Evolutionary conservation across 1,284 basidiomycete species (phyloP).

Genomic region (Ceratobasidium sp.): DNA sequence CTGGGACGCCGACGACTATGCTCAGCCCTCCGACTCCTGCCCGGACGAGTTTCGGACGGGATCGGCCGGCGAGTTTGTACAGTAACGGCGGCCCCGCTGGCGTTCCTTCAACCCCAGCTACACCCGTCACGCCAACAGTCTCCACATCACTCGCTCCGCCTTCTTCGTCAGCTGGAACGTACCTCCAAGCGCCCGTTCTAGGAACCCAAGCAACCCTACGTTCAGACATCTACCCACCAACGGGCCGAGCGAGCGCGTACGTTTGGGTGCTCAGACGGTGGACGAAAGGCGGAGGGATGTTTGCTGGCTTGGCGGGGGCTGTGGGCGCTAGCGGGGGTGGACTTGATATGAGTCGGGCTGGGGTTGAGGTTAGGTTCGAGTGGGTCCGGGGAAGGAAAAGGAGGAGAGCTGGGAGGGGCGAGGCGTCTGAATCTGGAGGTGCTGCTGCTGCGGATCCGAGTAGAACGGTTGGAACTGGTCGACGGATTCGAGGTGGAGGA

Average conservation of each 20-base stretch:
- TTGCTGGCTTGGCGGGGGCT: slow-evolving; percentile 49
- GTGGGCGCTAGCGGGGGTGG: slow-evolving; percentile 54
- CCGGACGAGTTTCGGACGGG: slow-evolving; percentile 23
- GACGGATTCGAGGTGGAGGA: slow-evolving; percentile 5
- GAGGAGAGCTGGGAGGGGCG: slow-evolving; percentile 17
- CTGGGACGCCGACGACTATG: not conserved
- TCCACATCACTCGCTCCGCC: slow-evolving; percentile 44
- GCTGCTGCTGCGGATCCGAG: not conserved
- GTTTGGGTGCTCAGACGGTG: slow-evolving; percentile 86
- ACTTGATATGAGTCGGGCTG: slow-evolving; percentile 50
- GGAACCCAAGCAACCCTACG: slow-evolving; percentile 72
- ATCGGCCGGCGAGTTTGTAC: slow-evolving; percentile 26
- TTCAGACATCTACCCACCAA: slow-evolving; percentile 57
- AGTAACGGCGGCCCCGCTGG: not conserved
- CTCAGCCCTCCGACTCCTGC: slow-evolving; percentile 42
- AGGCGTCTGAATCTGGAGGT: not conserved
- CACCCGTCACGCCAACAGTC: slow-evolving; percentile 29
- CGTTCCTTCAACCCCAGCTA: not conserved
- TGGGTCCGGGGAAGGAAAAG: slow-evolving; percentile 71
- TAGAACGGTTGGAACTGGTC: slow-evolving; percentile 25
- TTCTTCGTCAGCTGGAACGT: slow-evolving; percentile 49
- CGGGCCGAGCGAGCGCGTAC: slow-evolving; percentile 70
- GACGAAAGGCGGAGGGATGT: slow-evolving; percentile 66
- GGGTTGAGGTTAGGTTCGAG: slow-evolving; percentile 78
- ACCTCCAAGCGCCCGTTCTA: slow-evolving; percentile 69